phyloP scores from a whole-genome alignment of 2,329 filamentous ascomycete species.

The Aspergillus tamarii region DNA sequence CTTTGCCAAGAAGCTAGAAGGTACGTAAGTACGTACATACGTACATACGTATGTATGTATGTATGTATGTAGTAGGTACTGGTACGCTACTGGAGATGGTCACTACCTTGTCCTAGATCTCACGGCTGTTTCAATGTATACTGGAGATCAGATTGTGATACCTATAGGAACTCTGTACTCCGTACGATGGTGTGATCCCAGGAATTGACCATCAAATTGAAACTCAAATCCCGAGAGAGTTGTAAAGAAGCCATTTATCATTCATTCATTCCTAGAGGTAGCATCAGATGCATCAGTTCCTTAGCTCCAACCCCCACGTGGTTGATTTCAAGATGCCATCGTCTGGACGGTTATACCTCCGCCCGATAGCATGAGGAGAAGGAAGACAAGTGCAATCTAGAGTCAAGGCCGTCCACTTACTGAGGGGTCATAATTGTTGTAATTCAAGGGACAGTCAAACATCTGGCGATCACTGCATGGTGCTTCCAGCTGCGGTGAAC shows the following conservation, averaged over 20 bases:
- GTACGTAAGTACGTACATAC: neutral
- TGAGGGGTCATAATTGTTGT: neutral
- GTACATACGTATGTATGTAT: neutral
- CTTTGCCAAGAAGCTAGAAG: neutral
- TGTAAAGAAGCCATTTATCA: neutral
- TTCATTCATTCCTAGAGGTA: neutral
- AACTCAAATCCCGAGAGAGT: neutral
- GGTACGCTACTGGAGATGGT: neutral
- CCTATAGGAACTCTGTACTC: slow-evolving; percentile 1
- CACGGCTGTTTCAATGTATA: neutral
- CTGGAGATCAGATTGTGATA: neutral
- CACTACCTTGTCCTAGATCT: neutral
- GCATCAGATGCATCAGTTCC: neutral
- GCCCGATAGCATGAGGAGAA: neutral
- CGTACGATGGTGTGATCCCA: neutral
- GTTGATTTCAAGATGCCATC: neutral
- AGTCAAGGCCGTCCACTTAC: neutral
- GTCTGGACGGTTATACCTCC: neutral
- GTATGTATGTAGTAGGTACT: neutral
- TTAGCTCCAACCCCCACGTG: slow-evolving; percentile 2
- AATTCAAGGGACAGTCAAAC: neutral
- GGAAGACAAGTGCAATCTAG: neutral
- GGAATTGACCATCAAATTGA: neutral
- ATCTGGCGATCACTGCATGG: neutral
- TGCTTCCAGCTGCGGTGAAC: slow-evolving; percentile 1